Percentiles rank a stretch among this genome's conserved stretches.
phyloP scores from a whole-genome alignment of 139 green algal genomes.

The Coelastrella sp. region DNA sequence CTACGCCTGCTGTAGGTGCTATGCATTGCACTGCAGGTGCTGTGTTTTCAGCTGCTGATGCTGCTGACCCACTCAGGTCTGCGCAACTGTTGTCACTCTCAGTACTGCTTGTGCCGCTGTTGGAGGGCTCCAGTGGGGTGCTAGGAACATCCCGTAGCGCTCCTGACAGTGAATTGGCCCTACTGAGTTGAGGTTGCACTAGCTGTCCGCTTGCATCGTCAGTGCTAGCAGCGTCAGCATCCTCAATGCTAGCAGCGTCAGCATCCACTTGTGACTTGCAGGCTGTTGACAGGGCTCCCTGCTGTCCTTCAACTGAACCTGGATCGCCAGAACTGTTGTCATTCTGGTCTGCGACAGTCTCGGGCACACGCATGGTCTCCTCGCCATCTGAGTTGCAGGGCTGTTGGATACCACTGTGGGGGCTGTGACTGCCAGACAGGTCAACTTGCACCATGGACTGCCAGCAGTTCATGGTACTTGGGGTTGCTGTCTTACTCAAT shows the following conservation, averaged over 20 bases:
- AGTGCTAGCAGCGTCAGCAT: too few relatives aligned
- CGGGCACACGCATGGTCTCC: not conserved
- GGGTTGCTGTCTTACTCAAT: too few relatives aligned
- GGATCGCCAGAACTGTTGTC: too few relatives aligned
- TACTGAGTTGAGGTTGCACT: not conserved
- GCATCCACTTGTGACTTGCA: too few relatives aligned
- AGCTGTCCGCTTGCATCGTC: too few relatives aligned
- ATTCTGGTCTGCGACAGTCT: not conserved
- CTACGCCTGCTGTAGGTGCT: not conserved
- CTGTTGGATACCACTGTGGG: not conserved
- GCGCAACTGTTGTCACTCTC: not conserved
- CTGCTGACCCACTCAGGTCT: not conserved
- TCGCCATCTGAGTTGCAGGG: not conserved
- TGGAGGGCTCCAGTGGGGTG: not conserved
- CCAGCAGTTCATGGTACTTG: not conserved
- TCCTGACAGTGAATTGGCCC: not conserved
- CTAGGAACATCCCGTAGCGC: not conserved
- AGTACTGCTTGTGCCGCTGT: not conserved
- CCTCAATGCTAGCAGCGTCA: too few relatives aligned
- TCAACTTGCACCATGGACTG: not conserved
- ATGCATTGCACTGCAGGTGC: slow-evolving; percentile 4
- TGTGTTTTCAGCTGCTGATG: not conserved
- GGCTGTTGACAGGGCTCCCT: too few relatives aligned
- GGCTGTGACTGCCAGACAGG: not conserved
- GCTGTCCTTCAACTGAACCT: too few relatives aligned